Percentiles rank a stretch among this genome's conserved stretches.
These are phyloP conservation scores for Picea mariana DNA, from an alignment of 83 land plant species.

Conservation along the genomic window DNA sequence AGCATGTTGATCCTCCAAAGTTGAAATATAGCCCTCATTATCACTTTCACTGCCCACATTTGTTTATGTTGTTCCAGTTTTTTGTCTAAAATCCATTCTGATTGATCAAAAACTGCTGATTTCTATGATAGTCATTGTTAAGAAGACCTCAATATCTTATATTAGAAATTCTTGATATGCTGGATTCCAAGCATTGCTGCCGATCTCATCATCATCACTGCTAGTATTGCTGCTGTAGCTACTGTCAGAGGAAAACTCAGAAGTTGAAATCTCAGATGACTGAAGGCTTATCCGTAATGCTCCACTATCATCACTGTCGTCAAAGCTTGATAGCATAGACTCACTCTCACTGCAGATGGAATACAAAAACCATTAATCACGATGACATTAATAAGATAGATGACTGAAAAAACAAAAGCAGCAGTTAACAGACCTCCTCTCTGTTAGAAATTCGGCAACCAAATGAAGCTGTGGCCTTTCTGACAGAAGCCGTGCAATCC, in stretches of 20 bases:
- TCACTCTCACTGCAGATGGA: conserved; percentile 48
- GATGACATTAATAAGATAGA: too few relatives aligned
- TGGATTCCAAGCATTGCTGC: conserved; percentile 21
- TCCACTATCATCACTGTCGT: conserved; percentile 30
- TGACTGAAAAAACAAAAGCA: too few relatives aligned
- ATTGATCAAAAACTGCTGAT: conserved; percentile 2
- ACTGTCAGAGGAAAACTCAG: conserved; percentile 34
- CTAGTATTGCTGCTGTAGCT: conserved; percentile 47
- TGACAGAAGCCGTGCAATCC: conserved; percentile 38
- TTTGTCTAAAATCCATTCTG: not conserved
- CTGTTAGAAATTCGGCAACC: conserved; percentile 60
- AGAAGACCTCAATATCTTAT: not conserved
- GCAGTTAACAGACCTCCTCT: too few relatives aligned
- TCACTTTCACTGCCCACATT: not conserved
- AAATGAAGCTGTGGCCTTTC: conserved; percentile 57
- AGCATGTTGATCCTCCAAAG: not conserved
- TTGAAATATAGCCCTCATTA: not conserved
- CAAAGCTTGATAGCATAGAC: conserved; percentile 26
- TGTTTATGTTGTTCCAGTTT: not conserved
- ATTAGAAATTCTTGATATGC: conserved; percentile 19
- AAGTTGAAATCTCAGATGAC: conserved; percentile 26
- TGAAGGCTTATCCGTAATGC: conserved; percentile 16
- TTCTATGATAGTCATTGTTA: not conserved
- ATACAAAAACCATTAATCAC: too few relatives aligned
- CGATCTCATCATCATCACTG: conserved; percentile 49